Evolutionary conservation across 2,329 filamentous ascomycete genomes (phyloP), one percentile per base, ranked within the genome.

Genomic region (Phyllosticta capitalensis): DNA sequence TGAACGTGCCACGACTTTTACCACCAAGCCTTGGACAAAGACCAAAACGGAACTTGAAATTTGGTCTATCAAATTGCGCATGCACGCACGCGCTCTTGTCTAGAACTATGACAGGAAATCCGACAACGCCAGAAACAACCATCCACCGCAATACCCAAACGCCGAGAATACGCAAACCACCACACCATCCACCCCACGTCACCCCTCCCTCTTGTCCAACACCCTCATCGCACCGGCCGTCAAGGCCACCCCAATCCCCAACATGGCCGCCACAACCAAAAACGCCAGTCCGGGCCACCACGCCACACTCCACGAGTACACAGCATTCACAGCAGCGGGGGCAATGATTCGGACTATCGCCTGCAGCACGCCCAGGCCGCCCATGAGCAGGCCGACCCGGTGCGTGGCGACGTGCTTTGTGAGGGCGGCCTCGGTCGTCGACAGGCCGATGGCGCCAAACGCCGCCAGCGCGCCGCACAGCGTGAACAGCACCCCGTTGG

Each of bases 401-500:
- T 51, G 54, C 1, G 10, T 12, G 6, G 50, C 21, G 30, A 63
- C 54, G 50, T 56, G 55, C 54, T 63, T 63, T 5, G 62, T 63
- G 45, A 63, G 22, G 5, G 61, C 59, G n/a, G 61, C 62, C 24
- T 63, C 62, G 45, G 58, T 59, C 9, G 61, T 58, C 20, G 62
- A 55, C 28, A 62, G 55, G 5, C 62, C 62, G 49, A 62, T 24
- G 33, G 61, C 62, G n/a, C 61, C 62, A 45, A 63, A 61, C 22
- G 62, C 62, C 9, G 62, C 61, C 21, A 62, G 52, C 10, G 58
- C 61, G n/a, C 62, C 62, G 55, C 45, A 55, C 1, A 62, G 58
- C 12, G 62, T 63, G 61, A 62, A 63, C 22, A 63, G 52, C 20
- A 59, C n/a, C 45, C 61, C 61, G 58, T 49, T 62, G 26, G 61